Evolutionary conservation across 179 eudicot species (phyloP).

Genomic region (Patellifolia procumbens): DNA sequence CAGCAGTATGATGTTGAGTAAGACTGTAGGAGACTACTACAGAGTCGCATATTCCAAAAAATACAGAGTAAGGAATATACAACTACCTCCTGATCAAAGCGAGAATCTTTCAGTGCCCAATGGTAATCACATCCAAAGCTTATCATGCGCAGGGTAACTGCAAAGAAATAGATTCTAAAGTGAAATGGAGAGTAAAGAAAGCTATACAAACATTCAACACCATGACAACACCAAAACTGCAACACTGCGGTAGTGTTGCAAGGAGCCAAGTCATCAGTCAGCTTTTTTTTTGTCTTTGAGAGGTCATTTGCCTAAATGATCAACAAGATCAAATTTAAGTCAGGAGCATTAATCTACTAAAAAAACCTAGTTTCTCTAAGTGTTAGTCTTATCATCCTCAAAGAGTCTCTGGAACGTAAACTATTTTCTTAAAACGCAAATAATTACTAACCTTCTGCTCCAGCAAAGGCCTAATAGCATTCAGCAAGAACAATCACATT

Average conservation of each 20-base stretch:
- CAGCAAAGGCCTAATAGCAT: not conserved
- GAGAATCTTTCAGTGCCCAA: constrained; percentile 63
- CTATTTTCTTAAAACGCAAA: not conserved
- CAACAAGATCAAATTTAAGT: not conserved
- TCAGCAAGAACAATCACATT: not conserved
- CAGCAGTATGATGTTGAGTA: not conserved
- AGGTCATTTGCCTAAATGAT: not conserved
- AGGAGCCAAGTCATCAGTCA: not conserved
- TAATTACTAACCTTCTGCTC: not conserved
- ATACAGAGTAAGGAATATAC: constrained; percentile 1
- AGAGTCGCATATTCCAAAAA: not conserved
- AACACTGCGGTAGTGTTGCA: not conserved
- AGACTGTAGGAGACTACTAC: constrained; percentile 4
- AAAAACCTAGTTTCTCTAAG: not conserved
- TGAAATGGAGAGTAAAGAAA: constrained; percentile 6
- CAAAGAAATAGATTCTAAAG: constrained; percentile 25
- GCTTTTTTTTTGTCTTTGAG: not conserved
- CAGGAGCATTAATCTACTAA: not conserved
- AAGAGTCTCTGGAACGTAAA: not conserved
- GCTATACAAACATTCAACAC: not conserved
- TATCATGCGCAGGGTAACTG: constrained; percentile 88
- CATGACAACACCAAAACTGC: not conserved
- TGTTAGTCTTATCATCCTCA: not conserved
- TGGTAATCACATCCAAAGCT: constrained; percentile 96
- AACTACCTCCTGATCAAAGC: constrained; percentile 74